Conservation (phyloP, 768 basidiomycete species). For the Leccinum aurantiacum region DNA sequence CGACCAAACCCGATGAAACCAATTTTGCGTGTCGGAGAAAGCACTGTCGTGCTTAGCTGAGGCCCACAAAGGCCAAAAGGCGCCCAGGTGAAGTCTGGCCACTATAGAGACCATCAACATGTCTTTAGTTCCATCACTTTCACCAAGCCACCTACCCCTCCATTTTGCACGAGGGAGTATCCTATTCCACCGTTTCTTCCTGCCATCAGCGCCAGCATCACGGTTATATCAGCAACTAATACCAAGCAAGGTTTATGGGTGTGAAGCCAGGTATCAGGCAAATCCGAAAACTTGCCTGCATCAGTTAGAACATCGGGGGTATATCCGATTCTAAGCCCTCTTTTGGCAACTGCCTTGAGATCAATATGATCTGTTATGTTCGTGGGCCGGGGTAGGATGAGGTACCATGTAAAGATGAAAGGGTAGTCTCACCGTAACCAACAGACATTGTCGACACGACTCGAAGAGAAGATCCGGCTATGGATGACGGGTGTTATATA, state of each 20-base stretch:
- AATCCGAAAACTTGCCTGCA: slow-evolving; percentile 54
- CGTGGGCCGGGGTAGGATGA: not conserved
- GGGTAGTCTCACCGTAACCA: slow-evolving; percentile 62
- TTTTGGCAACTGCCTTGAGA: slow-evolving; percentile 53
- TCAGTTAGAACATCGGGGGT: slow-evolving; percentile 94
- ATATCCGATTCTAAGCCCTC: slow-evolving; percentile 76
- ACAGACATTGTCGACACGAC: slow-evolving; percentile 95
- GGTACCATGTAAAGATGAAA: not conserved
- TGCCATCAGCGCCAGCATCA: slow-evolving; percentile 95
- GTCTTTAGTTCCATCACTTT: not conserved
- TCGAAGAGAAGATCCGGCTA: slow-evolving; percentile 72
- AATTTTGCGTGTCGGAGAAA: slow-evolving; percentile 59
- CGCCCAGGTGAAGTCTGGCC: slow-evolving; percentile 76
- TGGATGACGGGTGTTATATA: not conserved
- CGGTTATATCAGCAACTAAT: slow-evolving; percentile 82
- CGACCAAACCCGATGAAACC: slow-evolving; percentile 96
- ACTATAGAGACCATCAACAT: slow-evolving; percentile 43
- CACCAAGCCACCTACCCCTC: slow-evolving; percentile 49
- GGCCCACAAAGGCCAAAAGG: slow-evolving; percentile 87
- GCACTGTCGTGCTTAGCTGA: slow-evolving; percentile 59
- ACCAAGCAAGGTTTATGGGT: not conserved
- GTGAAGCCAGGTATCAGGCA: not conserved
- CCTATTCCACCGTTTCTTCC: slow-evolving; percentile 73
- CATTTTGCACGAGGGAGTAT: slow-evolving; percentile 62
- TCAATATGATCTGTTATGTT: slow-evolving; percentile 75